These are phyloP conservation scores for Phytopythium mirpurense DNA, from an alignment of 352 stramenopile species.

Conservation along the genomic window DNA sequence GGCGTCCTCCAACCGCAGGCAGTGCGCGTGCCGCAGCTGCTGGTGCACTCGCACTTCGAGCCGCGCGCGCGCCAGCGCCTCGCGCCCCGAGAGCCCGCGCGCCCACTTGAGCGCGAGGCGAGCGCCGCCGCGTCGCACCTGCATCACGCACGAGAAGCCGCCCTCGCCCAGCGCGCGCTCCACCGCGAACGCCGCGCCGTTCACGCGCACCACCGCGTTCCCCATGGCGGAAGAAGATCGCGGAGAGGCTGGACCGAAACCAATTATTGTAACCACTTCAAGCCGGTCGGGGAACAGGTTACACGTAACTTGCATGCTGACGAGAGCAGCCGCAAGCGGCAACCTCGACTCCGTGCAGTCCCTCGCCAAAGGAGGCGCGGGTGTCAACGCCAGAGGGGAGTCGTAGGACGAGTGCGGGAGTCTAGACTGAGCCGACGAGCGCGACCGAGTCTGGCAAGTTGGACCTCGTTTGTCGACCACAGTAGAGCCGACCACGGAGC, in stretches of 20 bases:
- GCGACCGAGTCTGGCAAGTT: too few relatives aligned
- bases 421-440: too few relatives aligned
- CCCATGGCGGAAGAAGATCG: slow-evolving; percentile 29
- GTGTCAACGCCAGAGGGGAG: too few relatives aligned
- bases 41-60: slow-evolving; percentile 72
- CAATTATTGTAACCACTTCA: too few relatives aligned
- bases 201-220: slow-evolving; percentile 54
- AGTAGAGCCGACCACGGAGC: too few relatives aligned
- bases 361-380: too few relatives aligned
- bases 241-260: neutral
- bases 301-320: too few relatives aligned
- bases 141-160: slow-evolving; percentile 66
- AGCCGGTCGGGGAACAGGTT: too few relatives aligned
- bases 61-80: slow-evolving; percentile 52
- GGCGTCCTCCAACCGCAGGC: slow-evolving; percentile 43
- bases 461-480: too few relatives aligned
- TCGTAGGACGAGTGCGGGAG: too few relatives aligned
- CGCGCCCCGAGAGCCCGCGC: slow-evolving; percentile 39
- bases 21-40: slow-evolving; percentile 45
- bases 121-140: slow-evolving; percentile 31
- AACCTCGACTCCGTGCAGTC: too few relatives aligned
- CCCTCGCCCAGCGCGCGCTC: slow-evolving; percentile 52
- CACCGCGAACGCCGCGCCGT: slow-evolving; percentile 48
- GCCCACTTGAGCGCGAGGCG: slow-evolving; percentile 64
- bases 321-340: too few relatives aligned